Evolutionary conservation across 495 filamentous ascomycete species (phyloP).

Genomic region (Xylaria bambusicola): DNA sequence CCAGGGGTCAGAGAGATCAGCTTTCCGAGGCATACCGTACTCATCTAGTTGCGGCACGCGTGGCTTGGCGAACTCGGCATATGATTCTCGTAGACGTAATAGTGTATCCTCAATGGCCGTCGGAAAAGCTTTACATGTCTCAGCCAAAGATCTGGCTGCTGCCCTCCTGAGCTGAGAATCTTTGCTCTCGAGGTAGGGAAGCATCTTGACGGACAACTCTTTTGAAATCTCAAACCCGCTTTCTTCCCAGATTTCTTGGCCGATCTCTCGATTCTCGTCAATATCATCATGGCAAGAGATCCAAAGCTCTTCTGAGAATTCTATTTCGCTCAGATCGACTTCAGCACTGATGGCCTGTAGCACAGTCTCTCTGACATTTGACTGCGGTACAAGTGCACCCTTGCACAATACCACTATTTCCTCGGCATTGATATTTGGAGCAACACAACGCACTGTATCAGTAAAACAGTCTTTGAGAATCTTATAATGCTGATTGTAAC

Average conservation of each 20-base stretch:
- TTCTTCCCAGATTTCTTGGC: conserved; percentile 89
- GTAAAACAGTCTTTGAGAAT: conserved; percentile 86
- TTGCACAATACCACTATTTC: conserved; percentile 73
- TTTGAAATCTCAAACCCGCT: conserved; percentile 73
- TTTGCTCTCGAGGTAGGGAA: conserved; percentile 75
- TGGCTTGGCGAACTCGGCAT: conserved; percentile 76
- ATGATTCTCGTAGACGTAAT: conserved; percentile 63
- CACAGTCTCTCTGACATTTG: conserved; percentile 78
- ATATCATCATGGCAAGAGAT: conserved; percentile 87
- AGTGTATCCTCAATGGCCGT: conserved; percentile 52
- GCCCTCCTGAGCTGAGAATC: conserved; percentile 82
- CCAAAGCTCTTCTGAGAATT: conserved; percentile 90
- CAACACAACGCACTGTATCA: conserved; percentile 78
- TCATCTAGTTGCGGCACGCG: conserved; percentile 80
- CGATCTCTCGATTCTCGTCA: conserved; percentile 83
- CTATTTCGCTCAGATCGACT: conserved; percentile 82
- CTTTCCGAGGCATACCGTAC: conserved; percentile 89
- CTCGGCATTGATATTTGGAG: conserved; percentile 66
- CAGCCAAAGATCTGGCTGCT: conserved; percentile 78
- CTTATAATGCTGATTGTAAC: conserved; percentile 90
- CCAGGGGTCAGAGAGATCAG: conserved; percentile 84
- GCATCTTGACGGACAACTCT: conserved; percentile 62
- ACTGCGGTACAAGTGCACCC: conserved; percentile 75
- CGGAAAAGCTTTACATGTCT: conserved; percentile 62
- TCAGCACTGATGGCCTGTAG: conserved; percentile 90